Evolutionary conservation across 306 rosid genomes (phyloP).

Genomic region (Sicyos edulis): DNA sequence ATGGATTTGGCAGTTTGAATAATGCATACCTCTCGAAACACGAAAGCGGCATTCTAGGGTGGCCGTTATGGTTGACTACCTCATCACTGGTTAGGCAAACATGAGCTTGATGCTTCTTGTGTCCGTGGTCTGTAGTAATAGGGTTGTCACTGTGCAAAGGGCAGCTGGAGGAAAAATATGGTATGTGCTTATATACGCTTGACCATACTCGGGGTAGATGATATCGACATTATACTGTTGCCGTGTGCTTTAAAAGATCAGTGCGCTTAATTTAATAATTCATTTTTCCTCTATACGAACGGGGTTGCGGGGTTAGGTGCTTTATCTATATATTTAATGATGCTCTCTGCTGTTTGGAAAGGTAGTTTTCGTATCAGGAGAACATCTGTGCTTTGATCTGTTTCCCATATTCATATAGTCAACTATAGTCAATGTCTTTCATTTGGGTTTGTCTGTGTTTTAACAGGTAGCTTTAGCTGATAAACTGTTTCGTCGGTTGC

Average conservation of each 20-base stretch:
- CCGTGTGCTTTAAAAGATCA: neutral
- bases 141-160: neutral
- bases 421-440: neutral
- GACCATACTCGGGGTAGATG: neutral
- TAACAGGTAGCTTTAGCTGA: neutral
- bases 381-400: neutral
- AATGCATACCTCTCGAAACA: constrained; percentile 71
- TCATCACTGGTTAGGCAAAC: constrained; percentile 41
- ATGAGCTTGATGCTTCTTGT: constrained; percentile 13
- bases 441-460: neutral
- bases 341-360: neutral
- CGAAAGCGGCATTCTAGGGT: constrained; percentile 49
- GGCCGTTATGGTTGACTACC: constrained; percentile 48
- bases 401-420: neutral
- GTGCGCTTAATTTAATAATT: neutral
- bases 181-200: neutral
- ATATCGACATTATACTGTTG: neutral
- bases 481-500: neutral
- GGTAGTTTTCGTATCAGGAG: neutral
- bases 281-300: neutral
- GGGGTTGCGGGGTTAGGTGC: neutral
- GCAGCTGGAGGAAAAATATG: neutral
- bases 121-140: neutral
- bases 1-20: constrained; percentile 50
- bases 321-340: neutral